phyloP scores from a whole-genome alignment of 805 yeast species.

The Ogataea neopini region DNA sequence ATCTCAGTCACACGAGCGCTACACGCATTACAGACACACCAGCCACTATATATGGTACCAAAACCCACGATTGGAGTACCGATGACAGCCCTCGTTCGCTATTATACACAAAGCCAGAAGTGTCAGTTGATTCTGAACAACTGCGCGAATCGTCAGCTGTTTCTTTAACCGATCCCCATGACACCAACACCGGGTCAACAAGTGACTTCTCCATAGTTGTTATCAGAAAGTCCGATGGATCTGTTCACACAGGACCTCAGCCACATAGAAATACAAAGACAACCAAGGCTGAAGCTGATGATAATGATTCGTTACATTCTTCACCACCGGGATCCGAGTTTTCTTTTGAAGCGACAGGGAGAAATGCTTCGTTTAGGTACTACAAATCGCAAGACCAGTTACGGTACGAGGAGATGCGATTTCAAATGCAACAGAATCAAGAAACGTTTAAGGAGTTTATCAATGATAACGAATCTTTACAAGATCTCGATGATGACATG shows the following conservation, averaged over 20 bases:
- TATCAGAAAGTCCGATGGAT: conserved; percentile 14
- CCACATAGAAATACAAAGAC: not conserved
- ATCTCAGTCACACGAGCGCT: not conserved
- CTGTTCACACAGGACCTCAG: not conserved
- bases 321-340: conserved; percentile 33
- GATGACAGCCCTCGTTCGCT: conserved; percentile 24
- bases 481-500: conserved; percentile 35
- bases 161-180: too few relatives aligned
- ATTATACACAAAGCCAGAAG: conserved; percentile 1
- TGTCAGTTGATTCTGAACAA: not conserved
- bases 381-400: conserved; percentile 37
- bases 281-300: not conserved
- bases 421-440: conserved; percentile 17
- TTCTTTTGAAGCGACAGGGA: conserved; percentile 37
- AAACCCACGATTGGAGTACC: conserved; percentile 33
- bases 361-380: conserved; percentile 39
- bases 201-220: conserved; percentile 28
- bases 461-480: conserved; percentile 28
- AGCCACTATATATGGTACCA: conserved; percentile 34
- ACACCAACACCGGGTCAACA: conserved; percentile 16
- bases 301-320: conserved; percentile 14
- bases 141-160: too few relatives aligned
- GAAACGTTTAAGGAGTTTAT: conserved; percentile 27
- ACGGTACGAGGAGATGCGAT: conserved; percentile 26
- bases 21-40: conserved; percentile 9